Evolutionary conservation across 441 rosid species (phyloP), one percentile per base, ranked within the genome.

Genomic region (Syzygium malaccense): DNA sequence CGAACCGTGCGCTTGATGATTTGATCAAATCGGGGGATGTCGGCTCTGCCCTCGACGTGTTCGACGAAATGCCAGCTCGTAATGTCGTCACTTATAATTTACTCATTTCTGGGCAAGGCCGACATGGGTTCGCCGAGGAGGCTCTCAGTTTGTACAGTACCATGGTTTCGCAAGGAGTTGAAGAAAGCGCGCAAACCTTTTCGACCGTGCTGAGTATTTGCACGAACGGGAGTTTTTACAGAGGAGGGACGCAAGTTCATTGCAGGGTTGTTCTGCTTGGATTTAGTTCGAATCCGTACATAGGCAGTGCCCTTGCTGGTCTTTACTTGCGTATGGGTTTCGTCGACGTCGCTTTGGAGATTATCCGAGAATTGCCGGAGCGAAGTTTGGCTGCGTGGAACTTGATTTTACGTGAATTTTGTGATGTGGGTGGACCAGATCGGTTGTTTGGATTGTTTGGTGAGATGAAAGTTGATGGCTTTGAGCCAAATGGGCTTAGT

Each of bases 171-270:
- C 85, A 54, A 20, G 88, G 88, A 53, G 49, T 87, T 75, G 49
- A 45, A 45, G 88, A 87, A 55, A 75, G 88, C 30, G 85, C 86
- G 7, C 85, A 78, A 14, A 87, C 64, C 28, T 87, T 87, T 78
- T 87, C 88, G 28, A 68, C 85, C 14, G 85, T 55, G 4, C 28
- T 87, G 88, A 75, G 97, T 90, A 87, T 94, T 53, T 96, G 98
- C 92, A 89, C 92, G 45, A 87, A 89, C 68, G 91, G 84, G 19
- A 90, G 89, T 45, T 60, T 94, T 54, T 86, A 30, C 49, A 86
- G 83, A 88, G 96, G 93, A 92, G 98, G 98, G 55, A 90, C 90
- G 91, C 97, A 95, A 89, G 94, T 93, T 90, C 98, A 95, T 86
- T 92, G 96, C 88, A 94, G 98, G 90, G 94, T 93, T 90, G 62